Conservation (phyloP, 768 basidiomycete species). For the Naganishia antarctica region DNA sequence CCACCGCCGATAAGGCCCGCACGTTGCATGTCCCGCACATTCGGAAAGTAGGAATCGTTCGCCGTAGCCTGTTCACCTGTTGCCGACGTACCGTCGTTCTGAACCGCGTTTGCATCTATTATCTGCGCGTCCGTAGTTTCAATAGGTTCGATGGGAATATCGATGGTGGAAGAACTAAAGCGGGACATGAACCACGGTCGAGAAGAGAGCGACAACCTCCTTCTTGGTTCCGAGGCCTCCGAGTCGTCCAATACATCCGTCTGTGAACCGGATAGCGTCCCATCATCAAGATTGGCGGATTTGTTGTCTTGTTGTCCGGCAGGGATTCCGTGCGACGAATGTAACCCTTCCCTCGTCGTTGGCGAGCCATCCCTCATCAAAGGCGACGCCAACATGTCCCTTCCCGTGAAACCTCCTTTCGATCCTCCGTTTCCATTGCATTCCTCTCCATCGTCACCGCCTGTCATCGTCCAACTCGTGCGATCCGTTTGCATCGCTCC, state of each 20-base stretch:
- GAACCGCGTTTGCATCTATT: neutral
- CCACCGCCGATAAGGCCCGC: neutral
- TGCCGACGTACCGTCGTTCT: neutral
- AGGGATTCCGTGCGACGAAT: neutral
- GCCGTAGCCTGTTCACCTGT: neutral
- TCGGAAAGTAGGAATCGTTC: conserved; percentile 6
- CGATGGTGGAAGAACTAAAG: conserved; percentile 8
- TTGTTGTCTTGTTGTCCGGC: neutral
- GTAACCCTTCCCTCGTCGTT: neutral
- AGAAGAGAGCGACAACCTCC: neutral
- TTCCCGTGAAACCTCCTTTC: too few relatives aligned
- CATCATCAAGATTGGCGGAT: too few relatives aligned
- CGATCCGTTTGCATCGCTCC: too few relatives aligned
- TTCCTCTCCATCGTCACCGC: too few relatives aligned
- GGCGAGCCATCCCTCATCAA: too few relatives aligned
- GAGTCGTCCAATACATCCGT: neutral
- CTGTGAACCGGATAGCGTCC: too few relatives aligned
- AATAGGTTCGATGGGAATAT: neutral
- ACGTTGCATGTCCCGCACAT: neutral
- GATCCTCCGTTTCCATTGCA: too few relatives aligned
- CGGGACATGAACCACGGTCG: neutral
- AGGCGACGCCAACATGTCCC: too few relatives aligned
- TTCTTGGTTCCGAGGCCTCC: neutral
- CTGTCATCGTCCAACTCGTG: too few relatives aligned
- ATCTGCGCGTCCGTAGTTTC: too few relatives aligned